Evolutionary conservation across 768 basidiomycete species (phyloP), one percentile per base, ranked within the genome.

Genomic region (Cystofilobasidium ferigula): DNA sequence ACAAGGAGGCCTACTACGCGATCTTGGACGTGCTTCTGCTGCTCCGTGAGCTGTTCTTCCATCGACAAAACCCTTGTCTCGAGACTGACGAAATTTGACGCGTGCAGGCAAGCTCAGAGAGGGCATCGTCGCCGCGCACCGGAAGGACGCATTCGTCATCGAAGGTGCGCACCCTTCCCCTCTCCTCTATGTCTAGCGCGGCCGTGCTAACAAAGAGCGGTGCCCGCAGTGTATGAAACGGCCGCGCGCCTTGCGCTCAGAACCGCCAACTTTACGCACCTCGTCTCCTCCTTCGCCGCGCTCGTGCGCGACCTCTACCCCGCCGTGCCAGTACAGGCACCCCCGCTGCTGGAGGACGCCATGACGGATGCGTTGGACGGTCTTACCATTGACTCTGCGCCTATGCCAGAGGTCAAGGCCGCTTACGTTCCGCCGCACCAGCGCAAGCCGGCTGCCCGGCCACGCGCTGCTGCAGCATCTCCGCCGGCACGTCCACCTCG

Each of bases 141-240:
- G 65, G 3, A 22, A 24, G 6, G 65, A 67, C 24, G 24, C 34
- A 2, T 57, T 62, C n/a, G 58, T 60, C 14, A 34, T 67, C 34
- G 58, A 67, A 47, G 63, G 63, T 59, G 20, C 24, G 63, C 57
- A 54, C 12, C 9, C 26, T 63, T 22, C 2, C 14, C 26, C 28
- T 30, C 40, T 53, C 28, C 14, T 26, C 30, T n/a, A 30, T 13
- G n/a, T n/a, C n/a, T n/a, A n/a, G n/a, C n/a, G n/a, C n/a, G n/a
- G n/a, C n/a, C n/a, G n/a, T n/a, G n/a, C n/a, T n/a, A n/a, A n/a
- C n/a, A n/a, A n/a, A n/a, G n/a, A n/a, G n/a, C n/a, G n/a, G n/a
- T n/a, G n/a, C n/a, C n/a, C n/a, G 13, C 63, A 64, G 65, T 67
- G n/a, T 67, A 67, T 42, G 65, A 67, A 28, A 51, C 51, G 8